phyloP scores from a whole-genome alignment of 768 basidiomycete species.

The Pleurotus ostreatus region DNA sequence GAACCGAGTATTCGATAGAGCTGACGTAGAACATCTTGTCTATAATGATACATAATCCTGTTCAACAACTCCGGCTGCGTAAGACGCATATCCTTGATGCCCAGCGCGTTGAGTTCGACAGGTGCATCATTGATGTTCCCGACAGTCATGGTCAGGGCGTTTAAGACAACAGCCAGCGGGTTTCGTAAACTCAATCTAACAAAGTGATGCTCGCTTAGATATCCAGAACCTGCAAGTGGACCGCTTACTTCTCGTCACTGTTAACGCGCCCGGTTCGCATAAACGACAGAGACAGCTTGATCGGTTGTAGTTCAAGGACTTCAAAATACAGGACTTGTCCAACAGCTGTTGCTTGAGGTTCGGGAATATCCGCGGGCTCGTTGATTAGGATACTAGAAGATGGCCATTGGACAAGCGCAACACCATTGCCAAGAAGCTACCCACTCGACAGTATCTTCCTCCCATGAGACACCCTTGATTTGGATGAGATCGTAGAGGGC shows the following conservation, averaged over 20 bases:
- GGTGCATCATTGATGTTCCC: constrained; percentile 97
- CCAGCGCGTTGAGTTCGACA: constrained; percentile 89
- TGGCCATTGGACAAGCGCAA: constrained; percentile 8
- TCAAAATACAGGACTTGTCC: constrained; percentile 94
- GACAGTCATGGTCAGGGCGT: constrained; percentile 93
- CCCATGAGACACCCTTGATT: constrained; percentile 90
- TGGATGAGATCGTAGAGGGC: constrained; percentile 89
- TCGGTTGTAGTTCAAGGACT: constrained; percentile 90
- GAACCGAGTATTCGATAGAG: constrained; percentile 97
- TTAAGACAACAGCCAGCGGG: constrained; percentile 88
- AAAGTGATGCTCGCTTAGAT: background rate
- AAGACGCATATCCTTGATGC: constrained; percentile 90
- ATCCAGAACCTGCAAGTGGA: too few species aligned
- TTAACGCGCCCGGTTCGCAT: constrained; percentile 95
- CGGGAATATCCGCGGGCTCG: constrained; percentile 61
- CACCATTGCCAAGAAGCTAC: constrained; percentile 17
- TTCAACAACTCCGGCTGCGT: constrained; percentile 79
- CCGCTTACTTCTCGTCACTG: constrained; percentile 83
- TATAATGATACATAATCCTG: constrained; percentile 88
- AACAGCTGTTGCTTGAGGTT: constrained; percentile 59
- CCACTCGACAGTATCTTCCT: constrained; percentile 72
- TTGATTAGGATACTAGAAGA: constrained; percentile 63
- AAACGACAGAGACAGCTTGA: constrained; percentile 89
- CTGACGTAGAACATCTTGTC: constrained; percentile 90
- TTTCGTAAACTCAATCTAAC: constrained; percentile 74